Evolutionary conservation across 768 basidiomycete species (phyloP).

Genomic region (Kwoniella dendrophila): DNA sequence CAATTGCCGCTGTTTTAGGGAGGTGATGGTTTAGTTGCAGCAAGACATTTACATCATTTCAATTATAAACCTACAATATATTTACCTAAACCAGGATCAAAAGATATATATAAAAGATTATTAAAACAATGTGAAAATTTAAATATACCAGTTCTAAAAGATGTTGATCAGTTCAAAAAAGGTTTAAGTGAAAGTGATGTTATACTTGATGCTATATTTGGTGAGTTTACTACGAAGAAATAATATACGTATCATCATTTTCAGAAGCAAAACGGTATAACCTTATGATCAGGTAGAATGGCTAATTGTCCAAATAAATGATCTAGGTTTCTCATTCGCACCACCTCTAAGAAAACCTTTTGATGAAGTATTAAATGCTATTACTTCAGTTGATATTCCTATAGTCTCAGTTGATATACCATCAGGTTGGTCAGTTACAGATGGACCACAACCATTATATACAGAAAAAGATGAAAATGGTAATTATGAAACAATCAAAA

Average conservation of each 20-base stretch:
- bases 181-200: slow-evolving; percentile 62
- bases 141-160: slow-evolving; percentile 71
- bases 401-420: slow-evolving; percentile 96
- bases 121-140: slow-evolving; percentile 86
- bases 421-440: slow-evolving; percentile 92
- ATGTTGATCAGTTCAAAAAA: slow-evolving; percentile 58
- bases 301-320: no score
- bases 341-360: slow-evolving; percentile 89
- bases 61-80: slow-evolving; percentile 86
- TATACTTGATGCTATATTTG: slow-evolving; percentile 93
- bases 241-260: no score
- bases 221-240: slow-evolving; percentile 35
- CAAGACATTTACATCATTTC: slow-evolving; percentile 90
- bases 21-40: slow-evolving; percentile 95
- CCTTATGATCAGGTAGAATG: no score
- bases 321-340: slow-evolving; percentile 81
- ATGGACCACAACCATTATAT: slow-evolving; percentile 60
- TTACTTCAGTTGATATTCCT: slow-evolving; percentile 69
- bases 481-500: slow-evolving; percentile 54
- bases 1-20: slow-evolving; percentile 57
- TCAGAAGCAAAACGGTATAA: no score
- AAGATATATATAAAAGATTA: slow-evolving; percentile 90
- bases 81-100: slow-evolving; percentile 94
- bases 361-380: slow-evolving; percentile 69
- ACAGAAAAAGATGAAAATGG: slow-evolving; percentile 49